Evolutionary conservation across 805 yeast genomes (phyloP).

Genomic region (Maudiozyma turicensis): DNA sequence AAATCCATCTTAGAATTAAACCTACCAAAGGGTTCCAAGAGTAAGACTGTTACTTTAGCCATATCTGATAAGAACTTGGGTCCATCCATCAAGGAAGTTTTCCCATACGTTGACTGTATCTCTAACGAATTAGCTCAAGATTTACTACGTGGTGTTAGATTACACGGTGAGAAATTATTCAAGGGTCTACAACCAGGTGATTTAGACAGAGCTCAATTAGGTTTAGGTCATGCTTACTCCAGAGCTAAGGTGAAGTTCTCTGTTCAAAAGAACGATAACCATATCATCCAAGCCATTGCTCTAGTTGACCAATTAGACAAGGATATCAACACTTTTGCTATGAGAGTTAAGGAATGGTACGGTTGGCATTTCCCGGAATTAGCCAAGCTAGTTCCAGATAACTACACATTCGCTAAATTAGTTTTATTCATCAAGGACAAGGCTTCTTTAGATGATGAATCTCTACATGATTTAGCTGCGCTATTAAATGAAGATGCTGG

Average conservation of each 20-base stretch:
- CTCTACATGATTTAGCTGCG: constrained; percentile 85
- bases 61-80: constrained; percentile 93
- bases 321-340: constrained; percentile 93
- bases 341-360: constrained; percentile 97
- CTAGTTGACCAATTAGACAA: constrained; percentile 94
- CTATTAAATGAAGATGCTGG: constrained; percentile 82
- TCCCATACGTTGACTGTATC: constrained; percentile 83
- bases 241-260: constrained; percentile 98
- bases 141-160: constrained; percentile 87
- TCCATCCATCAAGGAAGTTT: constrained; percentile 86
- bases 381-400: constrained; percentile 84
- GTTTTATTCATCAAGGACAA: constrained; percentile 81
- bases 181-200: constrained; percentile 92
- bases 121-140: constrained; percentile 92
- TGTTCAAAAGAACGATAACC: constrained; percentile 97
- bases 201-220: constrained; percentile 94
- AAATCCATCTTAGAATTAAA: constrained; percentile 83
- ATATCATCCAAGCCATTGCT: constrained; percentile 97
- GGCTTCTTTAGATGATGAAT: constrained; percentile 67
- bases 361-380: constrained; percentile 99
- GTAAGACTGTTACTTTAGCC: constrained; percentile 62
- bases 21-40: constrained; percentile 68
- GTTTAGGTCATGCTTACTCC: constrained; percentile 98
- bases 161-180: constrained; percentile 77
- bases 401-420: constrained; percentile 75